Conservation (phyloP, 2,329 filamentous ascomycete genomes). For the Ambrosiella beaveri region DNA sequence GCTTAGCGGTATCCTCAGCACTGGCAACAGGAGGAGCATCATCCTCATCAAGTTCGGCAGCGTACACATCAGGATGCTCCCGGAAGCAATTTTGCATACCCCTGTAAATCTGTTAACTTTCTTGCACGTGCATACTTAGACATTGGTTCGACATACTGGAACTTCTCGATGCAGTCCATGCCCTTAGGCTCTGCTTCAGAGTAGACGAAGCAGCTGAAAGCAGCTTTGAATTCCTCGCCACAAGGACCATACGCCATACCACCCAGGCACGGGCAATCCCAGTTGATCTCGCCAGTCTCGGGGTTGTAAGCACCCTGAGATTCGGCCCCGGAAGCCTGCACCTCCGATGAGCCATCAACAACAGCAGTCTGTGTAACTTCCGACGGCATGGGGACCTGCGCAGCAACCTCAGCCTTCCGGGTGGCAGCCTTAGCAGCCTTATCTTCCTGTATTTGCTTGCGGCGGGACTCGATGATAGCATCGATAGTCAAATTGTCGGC, state of each 20-base stretch:
- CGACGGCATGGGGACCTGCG: not conserved
- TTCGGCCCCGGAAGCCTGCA: constrained; percentile 61
- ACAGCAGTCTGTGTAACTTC: not conserved
- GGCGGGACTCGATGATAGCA: constrained; percentile 47
- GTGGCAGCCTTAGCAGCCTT: constrained; percentile 17
- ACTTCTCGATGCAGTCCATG: constrained; percentile 93
- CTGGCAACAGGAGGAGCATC: constrained; percentile 24
- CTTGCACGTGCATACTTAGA: constrained; percentile 1
- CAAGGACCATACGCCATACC: constrained; percentile 96
- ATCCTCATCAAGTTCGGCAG: constrained; percentile 69
- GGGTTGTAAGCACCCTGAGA: constrained; percentile 93
- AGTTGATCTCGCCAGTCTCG: constrained; percentile 98
- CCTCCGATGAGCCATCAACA: constrained; percentile 9
- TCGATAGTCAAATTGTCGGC: constrained; percentile 47
- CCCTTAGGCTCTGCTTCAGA: constrained; percentile 91
- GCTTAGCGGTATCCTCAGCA: constrained; percentile 15
- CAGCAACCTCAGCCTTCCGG: constrained; percentile 6
- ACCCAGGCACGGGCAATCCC: constrained; percentile 94
- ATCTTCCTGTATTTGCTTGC: constrained; percentile 27
- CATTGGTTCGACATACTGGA: constrained; percentile 51
- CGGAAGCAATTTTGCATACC: constrained; percentile 97
- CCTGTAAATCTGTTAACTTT: constrained; percentile 29
- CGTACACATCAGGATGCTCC: constrained; percentile 81
- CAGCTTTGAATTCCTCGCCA: constrained; percentile 84
- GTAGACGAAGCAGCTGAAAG: constrained; percentile 98